phyloP scores from a whole-genome alignment of 441 rosid species.

The Populus hybrid region DNA sequence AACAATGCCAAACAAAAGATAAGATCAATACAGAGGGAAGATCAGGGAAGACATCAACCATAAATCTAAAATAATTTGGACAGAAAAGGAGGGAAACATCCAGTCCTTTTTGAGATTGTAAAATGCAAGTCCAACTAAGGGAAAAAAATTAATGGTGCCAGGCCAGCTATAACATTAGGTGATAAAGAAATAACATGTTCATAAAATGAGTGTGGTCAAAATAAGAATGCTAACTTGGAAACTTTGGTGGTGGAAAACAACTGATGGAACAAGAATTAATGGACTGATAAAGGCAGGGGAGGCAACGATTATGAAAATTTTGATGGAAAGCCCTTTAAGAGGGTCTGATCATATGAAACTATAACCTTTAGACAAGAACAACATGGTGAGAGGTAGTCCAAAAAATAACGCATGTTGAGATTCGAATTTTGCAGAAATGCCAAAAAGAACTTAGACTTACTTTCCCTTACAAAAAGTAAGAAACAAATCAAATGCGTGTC shows the following conservation, averaged over 20 bases:
- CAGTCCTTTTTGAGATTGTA: too few species aligned
- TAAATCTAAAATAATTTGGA: too few species aligned
- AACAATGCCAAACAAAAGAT: not conserved
- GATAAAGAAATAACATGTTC: not conserved
- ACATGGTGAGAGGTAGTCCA: not conserved
- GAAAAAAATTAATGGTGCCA: not conserved
- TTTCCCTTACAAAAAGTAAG: not conserved
- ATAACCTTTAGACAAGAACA: not conserved
- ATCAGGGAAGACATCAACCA: not conserved
- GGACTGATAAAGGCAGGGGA: too few species aligned
- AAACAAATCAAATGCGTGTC: not conserved
- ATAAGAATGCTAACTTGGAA: not conserved
- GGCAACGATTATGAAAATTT: too few species aligned
- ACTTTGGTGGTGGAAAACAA: not conserved
- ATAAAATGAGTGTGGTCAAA: not conserved
- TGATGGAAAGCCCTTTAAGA: not conserved
- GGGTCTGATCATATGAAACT: not conserved
- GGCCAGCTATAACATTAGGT: not conserved
- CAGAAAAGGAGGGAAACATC: too few species aligned
- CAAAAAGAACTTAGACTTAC: not conserved
- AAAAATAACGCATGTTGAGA: not conserved
- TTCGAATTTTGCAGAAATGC: not conserved
- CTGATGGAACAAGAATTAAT: not conserved
- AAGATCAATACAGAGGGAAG: not conserved
- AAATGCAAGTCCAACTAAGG: too few species aligned